Conservation (phyloP, 2,329 filamentous ascomycete species). For the Epichloe bromicola region DNA sequence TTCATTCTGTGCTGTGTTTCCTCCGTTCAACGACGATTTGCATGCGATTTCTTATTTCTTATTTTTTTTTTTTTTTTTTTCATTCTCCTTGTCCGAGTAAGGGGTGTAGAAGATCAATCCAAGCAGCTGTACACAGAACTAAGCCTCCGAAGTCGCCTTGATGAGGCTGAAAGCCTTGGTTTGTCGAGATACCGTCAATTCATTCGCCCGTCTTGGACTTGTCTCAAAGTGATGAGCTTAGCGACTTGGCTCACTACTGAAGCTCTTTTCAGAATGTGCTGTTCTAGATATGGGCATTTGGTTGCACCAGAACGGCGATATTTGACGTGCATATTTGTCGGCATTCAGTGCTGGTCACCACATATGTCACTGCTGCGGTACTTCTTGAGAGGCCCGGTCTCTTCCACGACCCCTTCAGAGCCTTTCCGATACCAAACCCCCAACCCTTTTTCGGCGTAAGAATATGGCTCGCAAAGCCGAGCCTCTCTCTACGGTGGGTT, state of each 20-base stretch:
- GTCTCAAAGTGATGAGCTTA: not conserved
- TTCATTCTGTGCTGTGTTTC: not conserved
- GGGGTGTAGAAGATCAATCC: not conserved
- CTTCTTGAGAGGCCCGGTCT: not conserved
- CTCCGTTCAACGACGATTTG: not conserved
- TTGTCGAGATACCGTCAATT: not conserved
- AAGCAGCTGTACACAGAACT: not conserved
- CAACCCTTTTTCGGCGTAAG: no score
- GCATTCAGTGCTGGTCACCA: slow-evolving; percentile 10
- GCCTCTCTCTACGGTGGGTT: no score
- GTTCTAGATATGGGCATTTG: not conserved
- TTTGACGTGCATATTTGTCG: slow-evolving; percentile 8
- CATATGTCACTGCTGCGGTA: slow-evolving; percentile 6
- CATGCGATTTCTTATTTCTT: no score
- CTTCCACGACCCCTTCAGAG: not conserved
- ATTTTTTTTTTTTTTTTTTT: no score
- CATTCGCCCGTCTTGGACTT: not conserved
- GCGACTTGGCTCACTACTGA: not conserved
- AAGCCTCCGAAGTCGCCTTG: not conserved
- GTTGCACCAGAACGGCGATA: not conserved
- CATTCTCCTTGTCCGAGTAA: no score
- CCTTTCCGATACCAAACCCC: no score
- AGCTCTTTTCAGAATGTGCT: not conserved
- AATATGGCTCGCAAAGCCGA: no score
- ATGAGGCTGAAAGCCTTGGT: not conserved